These are phyloP conservation scores for Euphorbia celastroides DNA, from an alignment of 441 rosid species.

Conservation along the genomic window DNA sequence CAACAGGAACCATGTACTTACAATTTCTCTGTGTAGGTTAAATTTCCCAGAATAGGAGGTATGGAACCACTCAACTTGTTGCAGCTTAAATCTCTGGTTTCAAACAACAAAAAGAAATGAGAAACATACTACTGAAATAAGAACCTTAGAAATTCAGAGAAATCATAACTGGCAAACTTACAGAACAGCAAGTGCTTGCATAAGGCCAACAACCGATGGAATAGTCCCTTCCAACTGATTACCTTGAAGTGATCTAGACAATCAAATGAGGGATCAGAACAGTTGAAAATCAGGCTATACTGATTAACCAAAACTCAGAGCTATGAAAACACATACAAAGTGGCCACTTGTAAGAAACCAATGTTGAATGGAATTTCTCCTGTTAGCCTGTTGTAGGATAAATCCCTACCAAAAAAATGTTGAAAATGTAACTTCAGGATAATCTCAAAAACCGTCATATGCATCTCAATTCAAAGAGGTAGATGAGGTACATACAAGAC, in stretches of 20 bases:
- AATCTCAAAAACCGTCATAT: background rate
- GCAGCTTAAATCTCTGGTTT: constrained; percentile 76
- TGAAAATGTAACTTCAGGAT: background rate
- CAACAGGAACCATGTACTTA: constrained; percentile 25
- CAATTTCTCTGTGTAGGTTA: constrained; percentile 87
- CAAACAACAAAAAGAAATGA: constrained; percentile 4
- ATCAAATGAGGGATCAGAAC: constrained; percentile 10
- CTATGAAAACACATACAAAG: constrained; percentile 50
- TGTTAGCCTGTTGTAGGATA: constrained; percentile 82
- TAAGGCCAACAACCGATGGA: constrained; percentile 87
- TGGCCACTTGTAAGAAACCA: constrained; percentile 95
- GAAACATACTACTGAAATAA: background rate
- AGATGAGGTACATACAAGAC: constrained; percentile 67
- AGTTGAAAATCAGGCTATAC: background rate
- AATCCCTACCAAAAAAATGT: constrained; percentile 49
- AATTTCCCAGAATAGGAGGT: constrained; percentile 83
- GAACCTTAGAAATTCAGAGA: background rate
- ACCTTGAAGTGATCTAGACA: constrained; percentile 80
- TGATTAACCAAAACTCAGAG: background rate
- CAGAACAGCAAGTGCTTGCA: constrained; percentile 99
- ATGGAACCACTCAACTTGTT: constrained; percentile 75
- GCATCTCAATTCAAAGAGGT: constrained; percentile 6
- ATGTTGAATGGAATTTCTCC: constrained; percentile 94
- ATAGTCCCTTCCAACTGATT: constrained; percentile 73
- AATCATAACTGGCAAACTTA: constrained; percentile 35